Evolutionary conservation across 2,329 filamentous ascomycete genomes (phyloP).

Genomic region (Escovopsis sp.): DNA sequence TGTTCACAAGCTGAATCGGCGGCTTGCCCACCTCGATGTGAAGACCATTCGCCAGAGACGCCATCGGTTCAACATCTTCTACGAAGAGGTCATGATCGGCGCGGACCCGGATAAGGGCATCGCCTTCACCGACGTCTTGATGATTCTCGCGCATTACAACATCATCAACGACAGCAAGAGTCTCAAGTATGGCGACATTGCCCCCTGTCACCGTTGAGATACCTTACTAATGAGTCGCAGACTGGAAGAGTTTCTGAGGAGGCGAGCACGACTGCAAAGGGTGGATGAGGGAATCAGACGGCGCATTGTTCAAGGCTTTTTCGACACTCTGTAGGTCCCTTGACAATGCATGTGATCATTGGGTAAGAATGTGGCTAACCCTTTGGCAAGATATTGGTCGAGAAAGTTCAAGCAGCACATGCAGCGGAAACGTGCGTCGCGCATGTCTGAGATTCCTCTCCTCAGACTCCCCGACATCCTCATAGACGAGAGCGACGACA

Average conservation of each 20-base stretch:
- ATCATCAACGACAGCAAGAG: slow-evolving; percentile 98
- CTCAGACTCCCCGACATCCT: slow-evolving; percentile 81
- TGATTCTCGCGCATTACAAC: slow-evolving; percentile 96
- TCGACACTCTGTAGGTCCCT: slow-evolving; percentile 61
- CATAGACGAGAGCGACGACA: slow-evolving; percentile 54
- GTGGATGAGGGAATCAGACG: slow-evolving; percentile 90
- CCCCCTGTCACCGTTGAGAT: not conserved
- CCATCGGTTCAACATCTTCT: slow-evolving; percentile 81
- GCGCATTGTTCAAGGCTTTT: slow-evolving; percentile 84
- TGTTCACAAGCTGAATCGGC: slow-evolving; percentile 56
- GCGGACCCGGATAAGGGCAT: slow-evolving; percentile 83
- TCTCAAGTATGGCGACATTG: slow-evolving; percentile 39
- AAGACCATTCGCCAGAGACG: slow-evolving; percentile 59
- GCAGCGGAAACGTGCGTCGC: slow-evolving; percentile 55
- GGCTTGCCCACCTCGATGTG: slow-evolving; percentile 60
- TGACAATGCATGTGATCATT: not conserved
- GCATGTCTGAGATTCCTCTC: slow-evolving; percentile 64
- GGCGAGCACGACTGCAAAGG: slow-evolving; percentile 75
- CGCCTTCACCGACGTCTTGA: slow-evolving; percentile 77
- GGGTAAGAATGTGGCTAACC: slow-evolving; percentile 18
- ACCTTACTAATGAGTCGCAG: slow-evolving; percentile 23
- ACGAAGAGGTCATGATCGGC: slow-evolving; percentile 87
- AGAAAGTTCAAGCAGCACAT: slow-evolving; percentile 65
- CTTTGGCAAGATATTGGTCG: slow-evolving; percentile 45
- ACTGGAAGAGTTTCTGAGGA: slow-evolving; percentile 85